Base-by-base conservation (phyloP, 2,329 filamentous ascomycete genomes). In the Allantophomopsis lycopodina region DNA sequence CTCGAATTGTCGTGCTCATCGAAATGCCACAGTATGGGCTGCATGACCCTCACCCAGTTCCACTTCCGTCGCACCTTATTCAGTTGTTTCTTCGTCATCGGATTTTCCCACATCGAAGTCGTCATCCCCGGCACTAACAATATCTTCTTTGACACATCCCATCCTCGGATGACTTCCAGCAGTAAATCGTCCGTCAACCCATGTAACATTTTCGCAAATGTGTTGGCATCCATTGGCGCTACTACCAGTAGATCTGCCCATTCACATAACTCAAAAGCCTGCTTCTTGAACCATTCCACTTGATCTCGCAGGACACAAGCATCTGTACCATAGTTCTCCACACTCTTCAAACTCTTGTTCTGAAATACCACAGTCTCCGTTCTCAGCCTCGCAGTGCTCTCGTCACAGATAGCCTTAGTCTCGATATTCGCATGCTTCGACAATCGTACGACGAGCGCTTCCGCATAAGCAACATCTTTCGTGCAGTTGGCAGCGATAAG, bases 161-260 rank as follows among this genome's bases (percentile, higher is more conserved):
- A 95, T 41, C 83, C 83, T 39, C 88, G 74, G 37, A 95, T 58
- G 1, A 94, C 74, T 49, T 89, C 82, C 39, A 93, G 68, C 7
- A 93, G 68, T 40, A 94, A 68, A 21, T 79, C 93, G 52, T 85
- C 85, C 2, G 84, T 79, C 42, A 89, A 72, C 39, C 88, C 88
- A 40, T 80, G 76, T 53, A 94, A 68, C 86, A 95, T 94, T 56
- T 85, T 85, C 21, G 83, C 83, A 40, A 94, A 69, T 40, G 79
- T 80, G 54, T 91, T 83, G 7, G 86, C 84, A 56, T 91, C 83
- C 37, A 94, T 79, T 3, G 88, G 86, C 6, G 83, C 83, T 41
- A 94, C 73, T 23, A 94, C 77, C 42, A 94, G 68, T 48, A 94
- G 63, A 58, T 94, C 83, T 5, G 88, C 85, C 88, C 88, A 95